phyloP scores from a whole-genome alignment of 768 basidiomycete genomes.

The Lactarius akahatsu region DNA sequence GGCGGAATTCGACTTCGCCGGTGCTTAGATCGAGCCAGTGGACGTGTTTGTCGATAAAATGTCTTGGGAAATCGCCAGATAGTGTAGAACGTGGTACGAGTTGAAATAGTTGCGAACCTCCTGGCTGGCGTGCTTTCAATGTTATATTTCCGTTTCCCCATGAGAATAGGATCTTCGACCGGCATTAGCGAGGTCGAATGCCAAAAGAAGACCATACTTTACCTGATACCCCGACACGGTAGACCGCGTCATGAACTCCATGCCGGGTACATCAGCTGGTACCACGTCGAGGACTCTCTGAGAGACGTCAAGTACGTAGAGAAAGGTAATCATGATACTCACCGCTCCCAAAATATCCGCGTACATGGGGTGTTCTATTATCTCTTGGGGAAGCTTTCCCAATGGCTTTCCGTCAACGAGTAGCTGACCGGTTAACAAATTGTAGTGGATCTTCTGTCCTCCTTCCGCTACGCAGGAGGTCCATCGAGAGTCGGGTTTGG shows the following conservation, averaged over 20 bases:
- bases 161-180: constrained; percentile 8
- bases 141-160: not conserved
- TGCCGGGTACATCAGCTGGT: constrained; percentile 8
- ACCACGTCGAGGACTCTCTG: constrained; percentile 17
- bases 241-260: constrained; percentile 20
- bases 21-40: constrained; percentile 39
- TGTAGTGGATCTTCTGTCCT: constrained; percentile 35
- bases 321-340: not conserved
- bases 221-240: constrained; percentile 16
- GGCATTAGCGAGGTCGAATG: not conserved
- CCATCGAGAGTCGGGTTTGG: constrained; percentile 12
- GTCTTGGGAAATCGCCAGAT: constrained; percentile 36
- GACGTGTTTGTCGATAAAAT: constrained; percentile 34
- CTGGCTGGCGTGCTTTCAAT: constrained; percentile 1
- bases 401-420: constrained; percentile 44
- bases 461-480: not conserved
- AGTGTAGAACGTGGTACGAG: constrained; percentile 36
- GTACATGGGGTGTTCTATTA: constrained; percentile 39
- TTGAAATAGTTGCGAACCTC: constrained; percentile 26
- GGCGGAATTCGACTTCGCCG: constrained; percentile 37
- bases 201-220: not conserved
- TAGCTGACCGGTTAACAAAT: constrained; percentile 43
- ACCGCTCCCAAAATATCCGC: constrained; percentile 39
- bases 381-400: constrained; percentile 39
- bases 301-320: not conserved